phyloP scores from a whole-genome alignment of 1,139 yeast species.

The Yamadazyma spencermartinsiae region DNA sequence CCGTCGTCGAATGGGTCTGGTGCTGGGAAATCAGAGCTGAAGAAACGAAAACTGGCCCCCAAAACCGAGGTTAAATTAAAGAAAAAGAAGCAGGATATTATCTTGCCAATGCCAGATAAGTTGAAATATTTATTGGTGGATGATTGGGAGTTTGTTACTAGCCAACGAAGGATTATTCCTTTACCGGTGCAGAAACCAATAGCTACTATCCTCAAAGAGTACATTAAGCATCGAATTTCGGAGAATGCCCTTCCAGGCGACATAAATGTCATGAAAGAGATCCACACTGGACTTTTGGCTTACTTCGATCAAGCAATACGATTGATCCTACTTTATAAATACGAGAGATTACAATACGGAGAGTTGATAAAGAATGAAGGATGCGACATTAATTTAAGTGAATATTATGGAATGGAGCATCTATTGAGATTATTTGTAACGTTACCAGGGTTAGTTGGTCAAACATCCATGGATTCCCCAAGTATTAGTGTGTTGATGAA shows the following conservation, averaged over 20 bases:
- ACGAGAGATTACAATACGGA: conserved; percentile 80
- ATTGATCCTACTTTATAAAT: conserved; percentile 71
- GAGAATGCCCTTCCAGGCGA: conserved; percentile 24
- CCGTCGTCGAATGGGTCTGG: conserved; percentile 5
- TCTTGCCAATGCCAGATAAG: conserved; percentile 53
- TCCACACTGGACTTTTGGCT: conserved; percentile 63
- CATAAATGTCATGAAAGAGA: conserved; percentile 62
- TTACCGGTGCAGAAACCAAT: conserved; percentile 61
- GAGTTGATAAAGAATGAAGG: conserved; percentile 40
- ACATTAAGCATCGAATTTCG: conserved; percentile 41
- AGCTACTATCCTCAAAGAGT: conserved; percentile 47
- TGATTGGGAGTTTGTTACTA: conserved; percentile 91
- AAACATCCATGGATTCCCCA: conserved; percentile 78
- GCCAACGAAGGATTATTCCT: conserved; percentile 65
- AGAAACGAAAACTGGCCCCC: neutral
- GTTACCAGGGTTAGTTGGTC: conserved; percentile 77
- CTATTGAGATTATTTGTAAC: conserved; percentile 70
- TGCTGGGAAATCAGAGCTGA: conserved; percentile 4
- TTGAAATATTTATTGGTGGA: conserved; percentile 76
- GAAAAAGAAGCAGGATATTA: conserved; percentile 16
- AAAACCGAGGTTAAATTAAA: conserved; percentile 11
- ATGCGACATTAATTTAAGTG: conserved; percentile 27
- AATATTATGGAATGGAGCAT: conserved; percentile 77
- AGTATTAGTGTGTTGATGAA: conserved; percentile 53
- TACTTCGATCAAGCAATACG: conserved; percentile 81